Base-by-base conservation (phyloP, 805 yeast species). In the Nakazawaea molendinolei region DNA sequence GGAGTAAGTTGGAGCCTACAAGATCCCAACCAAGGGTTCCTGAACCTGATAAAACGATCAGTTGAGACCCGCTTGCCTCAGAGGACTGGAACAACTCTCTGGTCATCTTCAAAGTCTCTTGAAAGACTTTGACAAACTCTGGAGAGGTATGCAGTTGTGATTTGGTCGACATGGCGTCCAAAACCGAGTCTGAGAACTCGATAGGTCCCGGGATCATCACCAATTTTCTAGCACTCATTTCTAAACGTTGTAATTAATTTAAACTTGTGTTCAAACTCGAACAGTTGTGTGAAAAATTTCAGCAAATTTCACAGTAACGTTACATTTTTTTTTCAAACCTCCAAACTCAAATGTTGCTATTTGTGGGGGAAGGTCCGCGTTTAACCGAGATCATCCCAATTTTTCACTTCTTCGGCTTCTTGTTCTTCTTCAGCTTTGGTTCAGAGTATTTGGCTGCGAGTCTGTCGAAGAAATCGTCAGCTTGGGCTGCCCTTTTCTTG, bases 11-110 rank as follows among this genome's bases (percentile, higher is more conserved):
- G 23, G 95, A 71, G 18, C 81, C 95, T 28, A 76, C 79, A 43
- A 89, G 65, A 52, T 89, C 97, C 95, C 96, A 89, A 24, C 97
- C 97, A 28, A 89, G 69, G 15, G 97, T 86, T 40, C 97, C 97
- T 2, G 95, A 81, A 28, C 97, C 97, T 3, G 92, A 71, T 39
- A 90, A 54, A 12, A 90, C 84, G 42, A 84, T 69, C 6, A 89
- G 86, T 63, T 86, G 95, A 24, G 92, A 74, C n/a, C 60, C 54
- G 10, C 74, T 57, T 49, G 71, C 76, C 5, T 16, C 14, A 19
- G 75, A 63, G 20, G 90, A 77, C 53, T 79, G 72, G 71, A 89
- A 89, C 46, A 90, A 60, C 46, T 65, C 69, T 49, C 97, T 74
- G 48, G 86, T 69, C 56, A 77, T 74, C 49, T 67, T 58, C 51